Base-by-base conservation (phyloP, 1,139 yeast species). In the Yamadazyma trypodendri region DNA sequence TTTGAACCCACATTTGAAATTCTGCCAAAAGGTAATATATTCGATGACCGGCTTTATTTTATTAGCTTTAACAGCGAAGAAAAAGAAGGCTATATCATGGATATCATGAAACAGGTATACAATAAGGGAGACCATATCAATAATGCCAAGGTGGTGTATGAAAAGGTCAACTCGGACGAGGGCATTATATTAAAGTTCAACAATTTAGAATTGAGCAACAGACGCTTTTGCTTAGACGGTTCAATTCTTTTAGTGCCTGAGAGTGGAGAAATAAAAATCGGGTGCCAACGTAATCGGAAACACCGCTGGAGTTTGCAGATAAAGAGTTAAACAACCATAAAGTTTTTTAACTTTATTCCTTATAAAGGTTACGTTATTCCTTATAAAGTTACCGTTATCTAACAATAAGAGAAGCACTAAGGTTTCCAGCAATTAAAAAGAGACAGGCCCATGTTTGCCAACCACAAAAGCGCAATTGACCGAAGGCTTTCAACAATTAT, bases 1-100 rank as follows among this genome's bases (percentile, higher is more conserved):
- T 75, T 88, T 38, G 97, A 89, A 56, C 74, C 78, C 3, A 71
- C 71, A 0, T 89, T 87, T 55, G 65, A 62, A 30, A 85, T 90
- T 13, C 87, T 94, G 36, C 97, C 97, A 0, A 41, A 57, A 2
- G 84, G 95, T 1, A 54, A 70, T 29, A 68, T 84, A 2, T 60
- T 72, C 2, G 63, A 73, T n/a, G 56, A 68, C 12, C 62, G 66
- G 28, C 60, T 87, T 7, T 79, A 79, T 52, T 44, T 82, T 32
- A 61, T 89, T 1, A 70, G 77, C 3, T 76, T 86, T 44, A 70
- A 66, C 0, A 61, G 77, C 17, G 55, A 72, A 8, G 52, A 51
- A 13, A 32, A 40, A 12, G 34, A 43, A 1, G 56, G 56, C 11
- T 61, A 65, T 43, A 69, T 86, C 14, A 62, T 81, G 69, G 69